phyloP scores from a whole-genome alignment of 2,329 filamentous ascomycete genomes.

The Talaromyces sp. region DNA sequence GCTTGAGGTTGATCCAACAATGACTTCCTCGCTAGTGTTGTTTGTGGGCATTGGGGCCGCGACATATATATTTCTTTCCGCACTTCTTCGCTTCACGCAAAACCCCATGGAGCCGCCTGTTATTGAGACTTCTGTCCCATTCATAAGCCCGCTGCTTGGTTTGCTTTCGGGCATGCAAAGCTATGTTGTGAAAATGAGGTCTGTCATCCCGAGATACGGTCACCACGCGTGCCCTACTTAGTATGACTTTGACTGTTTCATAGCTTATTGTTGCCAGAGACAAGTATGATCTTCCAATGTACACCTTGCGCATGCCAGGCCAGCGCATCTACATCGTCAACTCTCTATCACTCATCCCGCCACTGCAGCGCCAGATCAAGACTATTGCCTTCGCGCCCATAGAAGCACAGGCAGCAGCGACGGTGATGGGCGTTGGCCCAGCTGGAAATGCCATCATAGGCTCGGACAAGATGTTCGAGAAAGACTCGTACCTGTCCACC shows the following conservation, averaged over 20 bases:
- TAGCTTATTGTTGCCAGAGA: not conserved
- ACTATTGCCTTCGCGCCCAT: constrained; percentile 2
- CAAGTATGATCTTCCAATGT: constrained; percentile 4
- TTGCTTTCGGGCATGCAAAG: constrained; percentile 4
- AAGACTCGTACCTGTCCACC: constrained; percentile 1
- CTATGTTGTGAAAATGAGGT: constrained; percentile 4
- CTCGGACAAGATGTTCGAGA: constrained; percentile 3
- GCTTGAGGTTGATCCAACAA: not conserved
- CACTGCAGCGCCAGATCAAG: constrained; percentile 2
- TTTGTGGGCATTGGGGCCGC: not conserved
- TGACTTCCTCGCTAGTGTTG: not conserved
- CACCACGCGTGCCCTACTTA: no score
- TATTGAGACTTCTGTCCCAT: constrained; percentile 1
- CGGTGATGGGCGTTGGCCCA: constrained; percentile 1
- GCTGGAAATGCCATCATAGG: constrained; percentile 4
- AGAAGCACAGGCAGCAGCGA: constrained; percentile 2
- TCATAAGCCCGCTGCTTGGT: not conserved
- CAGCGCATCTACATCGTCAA: constrained; percentile 2
- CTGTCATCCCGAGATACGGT: not conserved
- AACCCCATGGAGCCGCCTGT: constrained; percentile 1
- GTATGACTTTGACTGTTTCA: no score
- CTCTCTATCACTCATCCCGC: not conserved
- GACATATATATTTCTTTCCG: not conserved
- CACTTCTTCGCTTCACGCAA: constrained; percentile 3
- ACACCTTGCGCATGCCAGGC: constrained; percentile 27